These are phyloP conservation scores for Cladorrhinum sp. DNA, from an alignment of 2,329 filamentous ascomycete genomes.

Conservation along the genomic window DNA sequence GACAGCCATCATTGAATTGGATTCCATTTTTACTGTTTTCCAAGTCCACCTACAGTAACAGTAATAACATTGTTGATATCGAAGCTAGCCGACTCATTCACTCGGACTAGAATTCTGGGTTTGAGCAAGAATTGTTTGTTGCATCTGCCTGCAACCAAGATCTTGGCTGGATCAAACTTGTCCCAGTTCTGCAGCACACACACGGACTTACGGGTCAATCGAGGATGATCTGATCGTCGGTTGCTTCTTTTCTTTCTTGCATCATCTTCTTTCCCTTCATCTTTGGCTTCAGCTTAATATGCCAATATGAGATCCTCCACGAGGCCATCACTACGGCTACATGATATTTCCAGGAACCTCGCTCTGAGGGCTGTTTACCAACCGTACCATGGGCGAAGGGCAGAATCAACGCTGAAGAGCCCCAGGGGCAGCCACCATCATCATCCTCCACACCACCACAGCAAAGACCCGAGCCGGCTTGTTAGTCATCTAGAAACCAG, in stretches of 20 bases:
- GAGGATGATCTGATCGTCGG: slow-evolving; percentile 4
- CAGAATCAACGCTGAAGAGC: slow-evolving; percentile 21
- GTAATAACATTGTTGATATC: neutral
- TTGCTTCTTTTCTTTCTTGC: neutral
- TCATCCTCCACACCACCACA: slow-evolving; percentile 11
- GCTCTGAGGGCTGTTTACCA: neutral
- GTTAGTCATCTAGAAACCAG: slow-evolving; percentile 54
- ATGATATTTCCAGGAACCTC: slow-evolving; percentile 24
- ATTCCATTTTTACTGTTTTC: too few relatives aligned
- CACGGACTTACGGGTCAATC: neutral
- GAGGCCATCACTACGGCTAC: slow-evolving; percentile 39
- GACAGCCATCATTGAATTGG: neutral
- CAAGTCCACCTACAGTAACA: neutral
- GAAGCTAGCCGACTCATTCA: neutral
- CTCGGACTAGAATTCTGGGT: too few relatives aligned
- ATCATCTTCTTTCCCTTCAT: neutral
- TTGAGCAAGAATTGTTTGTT: neutral
- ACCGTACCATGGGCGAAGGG: slow-evolving; percentile 5
- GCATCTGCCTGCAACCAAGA: neutral
- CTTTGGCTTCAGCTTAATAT: slow-evolving; percentile 30
- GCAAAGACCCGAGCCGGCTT: slow-evolving; percentile 34
- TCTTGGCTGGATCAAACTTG: neutral
- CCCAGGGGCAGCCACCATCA: slow-evolving; percentile 12
- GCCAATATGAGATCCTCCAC: slow-evolving; percentile 45
- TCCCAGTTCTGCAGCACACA: neutral